Percentiles rank a stretch among this genome's conserved stretches.
Evolutionary conservation across 371 early-diverging fungal species (phyloP).

Genomic region (Basidiobolus meristosporus): DNA sequence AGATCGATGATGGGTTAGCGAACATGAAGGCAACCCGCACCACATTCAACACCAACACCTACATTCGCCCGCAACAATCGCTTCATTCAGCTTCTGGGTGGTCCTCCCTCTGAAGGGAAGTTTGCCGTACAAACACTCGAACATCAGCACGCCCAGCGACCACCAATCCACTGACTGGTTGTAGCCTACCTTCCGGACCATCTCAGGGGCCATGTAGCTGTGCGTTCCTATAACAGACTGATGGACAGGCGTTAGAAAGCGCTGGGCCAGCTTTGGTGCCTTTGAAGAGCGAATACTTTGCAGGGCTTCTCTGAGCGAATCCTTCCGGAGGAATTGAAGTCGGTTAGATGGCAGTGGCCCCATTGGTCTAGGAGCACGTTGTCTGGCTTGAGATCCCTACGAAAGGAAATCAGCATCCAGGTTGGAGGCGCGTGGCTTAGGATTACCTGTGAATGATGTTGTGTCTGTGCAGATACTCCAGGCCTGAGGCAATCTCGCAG

Average conservation of each 20-base stretch:
- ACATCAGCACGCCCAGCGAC: slow-evolving; percentile 97
- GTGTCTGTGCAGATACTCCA: slow-evolving; percentile 77
- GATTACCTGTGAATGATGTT: slow-evolving; percentile 80
- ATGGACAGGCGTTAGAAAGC: slow-evolving; percentile 48
- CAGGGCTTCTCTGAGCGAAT: slow-evolving; percentile 9
- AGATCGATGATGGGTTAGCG: not conserved
- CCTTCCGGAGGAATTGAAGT: slow-evolving; percentile 56
- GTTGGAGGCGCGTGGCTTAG: slow-evolving; percentile 11
- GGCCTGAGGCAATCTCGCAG: slow-evolving; percentile 81
- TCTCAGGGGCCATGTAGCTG: slow-evolving; percentile 93
- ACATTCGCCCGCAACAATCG: slow-evolving; percentile 10
- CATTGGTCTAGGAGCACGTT: slow-evolving; percentile 6
- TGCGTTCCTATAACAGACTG: slow-evolving; percentile 76
- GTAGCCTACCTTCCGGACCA: slow-evolving; percentile 57
- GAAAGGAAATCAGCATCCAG: slow-evolving; percentile 8
- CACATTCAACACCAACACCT: slow-evolving; percentile 8
- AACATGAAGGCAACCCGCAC: not conserved
- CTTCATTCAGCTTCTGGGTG: slow-evolving; percentile 14
- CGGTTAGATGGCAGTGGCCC: slow-evolving; percentile 55
- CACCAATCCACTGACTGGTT: slow-evolving; percentile 96
- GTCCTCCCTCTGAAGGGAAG: slow-evolving; percentile 65
- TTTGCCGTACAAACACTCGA: slow-evolving; percentile 89
- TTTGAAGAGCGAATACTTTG: slow-evolving; percentile 28
- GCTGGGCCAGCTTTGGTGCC: too few species aligned
- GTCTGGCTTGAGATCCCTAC: slow-evolving; percentile 7